These are phyloP conservation scores for Volutella citrinella DNA, from an alignment of 2,329 filamentous ascomycete species.

Conservation along the genomic window DNA sequence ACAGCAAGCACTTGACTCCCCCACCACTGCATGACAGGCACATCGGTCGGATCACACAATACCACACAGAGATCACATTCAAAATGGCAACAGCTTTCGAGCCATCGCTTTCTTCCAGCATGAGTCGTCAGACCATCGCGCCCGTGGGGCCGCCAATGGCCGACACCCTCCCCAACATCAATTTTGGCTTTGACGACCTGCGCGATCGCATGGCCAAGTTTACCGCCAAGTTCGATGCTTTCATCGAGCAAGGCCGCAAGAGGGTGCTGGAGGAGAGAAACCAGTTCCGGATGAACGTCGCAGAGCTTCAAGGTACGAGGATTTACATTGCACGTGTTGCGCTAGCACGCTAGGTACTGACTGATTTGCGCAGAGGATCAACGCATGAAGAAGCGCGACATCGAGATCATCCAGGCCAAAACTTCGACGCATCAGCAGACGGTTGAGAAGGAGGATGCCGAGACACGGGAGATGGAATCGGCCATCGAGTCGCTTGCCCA, in stretches of 20 bases:
- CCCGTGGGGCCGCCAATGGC: slow-evolving; percentile 64
- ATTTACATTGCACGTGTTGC: neutral
- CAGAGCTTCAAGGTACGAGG: slow-evolving; percentile 80
- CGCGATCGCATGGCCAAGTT: slow-evolving; percentile 95
- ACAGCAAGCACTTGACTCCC: too few species aligned
- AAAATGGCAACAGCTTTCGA: slow-evolving; percentile 63
- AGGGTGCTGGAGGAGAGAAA: slow-evolving; percentile 90
- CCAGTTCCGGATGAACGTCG: slow-evolving; percentile 85
- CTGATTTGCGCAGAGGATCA: slow-evolving; percentile 71
- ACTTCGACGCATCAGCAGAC: slow-evolving; percentile 68
- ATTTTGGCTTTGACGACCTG: slow-evolving; percentile 94
- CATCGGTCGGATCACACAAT: too few species aligned
- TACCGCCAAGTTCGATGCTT: slow-evolving; percentile 84
- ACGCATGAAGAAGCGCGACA: slow-evolving; percentile 82
- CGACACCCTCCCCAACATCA: slow-evolving; percentile 79
- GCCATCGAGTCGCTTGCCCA: slow-evolving; percentile 56
- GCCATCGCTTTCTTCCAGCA: slow-evolving; percentile 64
- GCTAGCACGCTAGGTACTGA: slow-evolving; percentile 4
- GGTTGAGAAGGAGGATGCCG: slow-evolving; percentile 72
- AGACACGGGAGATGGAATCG: slow-evolving; percentile 71
- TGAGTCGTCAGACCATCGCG: slow-evolving; percentile 55
- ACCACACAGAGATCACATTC: too few species aligned
- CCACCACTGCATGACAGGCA: too few species aligned
- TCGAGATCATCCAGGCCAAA: slow-evolving; percentile 76
- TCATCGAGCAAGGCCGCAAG: slow-evolving; percentile 89